phyloP scores from a whole-genome alignment of 345 rosid species.

The Erucastrum elatum region DNA sequence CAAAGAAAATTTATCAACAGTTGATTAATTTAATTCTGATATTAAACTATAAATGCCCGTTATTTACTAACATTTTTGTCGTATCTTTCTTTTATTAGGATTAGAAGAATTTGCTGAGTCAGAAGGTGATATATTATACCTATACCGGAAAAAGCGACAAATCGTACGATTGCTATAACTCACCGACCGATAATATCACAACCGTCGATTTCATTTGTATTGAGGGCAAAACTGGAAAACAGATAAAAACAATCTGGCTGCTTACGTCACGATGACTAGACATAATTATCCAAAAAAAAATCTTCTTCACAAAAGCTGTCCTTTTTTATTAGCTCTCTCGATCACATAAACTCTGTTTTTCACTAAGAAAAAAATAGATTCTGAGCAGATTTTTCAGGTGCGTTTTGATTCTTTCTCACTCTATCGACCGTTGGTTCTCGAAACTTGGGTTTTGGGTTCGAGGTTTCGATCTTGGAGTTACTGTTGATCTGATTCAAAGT shows the following conservation, averaged over 20 bases:
- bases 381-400: neutral
- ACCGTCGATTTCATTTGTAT: constrained; percentile 19
- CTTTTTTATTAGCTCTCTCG: neutral
- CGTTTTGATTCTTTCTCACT: neutral
- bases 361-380: neutral
- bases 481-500: neutral
- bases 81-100: neutral
- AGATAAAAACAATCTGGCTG: neutral
- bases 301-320: neutral
- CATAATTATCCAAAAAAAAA: neutral
- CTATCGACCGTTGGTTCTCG: neutral
- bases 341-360: neutral
- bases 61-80: neutral
- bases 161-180: neutral
- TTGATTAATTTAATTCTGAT: neutral
- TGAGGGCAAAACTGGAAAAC: constrained; percentile 15
- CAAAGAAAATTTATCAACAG: neutral
- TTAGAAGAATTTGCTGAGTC: constrained; percentile 19
- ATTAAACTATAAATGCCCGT: neutral
- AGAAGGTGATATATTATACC: constrained; percentile 1
- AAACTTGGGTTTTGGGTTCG: neutral
- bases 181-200: constrained; percentile 16
- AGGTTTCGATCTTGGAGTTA: neutral
- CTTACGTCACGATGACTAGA: neutral
- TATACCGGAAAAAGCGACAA: constrained; percentile 20